Conservation (phyloP, 164 flowering plant species). For the Berberis vulgaris region DNA sequence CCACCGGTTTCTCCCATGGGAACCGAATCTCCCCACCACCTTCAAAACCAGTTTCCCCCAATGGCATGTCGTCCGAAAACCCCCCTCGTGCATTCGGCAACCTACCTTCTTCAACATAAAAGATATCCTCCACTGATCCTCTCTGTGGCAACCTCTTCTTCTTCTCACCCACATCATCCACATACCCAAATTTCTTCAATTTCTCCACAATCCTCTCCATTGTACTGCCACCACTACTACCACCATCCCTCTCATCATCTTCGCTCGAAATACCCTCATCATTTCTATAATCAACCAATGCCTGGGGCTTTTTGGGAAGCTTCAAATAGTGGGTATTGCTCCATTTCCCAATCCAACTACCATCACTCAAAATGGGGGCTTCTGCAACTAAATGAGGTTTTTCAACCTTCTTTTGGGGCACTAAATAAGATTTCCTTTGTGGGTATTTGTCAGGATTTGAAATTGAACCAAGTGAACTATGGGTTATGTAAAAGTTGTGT, state of each 20-base stretch:
- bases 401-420: constrained; percentile 7
- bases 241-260: constrained; percentile 19
- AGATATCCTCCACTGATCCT: constrained; percentile 83
- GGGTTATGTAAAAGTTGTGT: constrained; percentile 12
- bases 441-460: constrained; percentile 17
- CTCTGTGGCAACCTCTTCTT: constrained; percentile 40
- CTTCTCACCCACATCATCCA: constrained; percentile 36
- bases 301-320: constrained; percentile 33
- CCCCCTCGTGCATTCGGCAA: constrained; percentile 75
- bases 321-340: constrained; percentile 28
- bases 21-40: constrained; percentile 45
- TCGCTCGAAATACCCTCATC: constrained; percentile 20
- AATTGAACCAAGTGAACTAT: constrained; percentile 1
- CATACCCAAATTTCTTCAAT: constrained; percentile 67
- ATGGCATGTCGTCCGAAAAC: constrained; percentile 44
- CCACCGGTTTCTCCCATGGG: constrained; percentile 67
- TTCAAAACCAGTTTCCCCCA: constrained; percentile 35
- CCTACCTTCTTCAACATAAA: constrained; percentile 77
- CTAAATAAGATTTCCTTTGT: constrained; percentile 19
- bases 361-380: constrained; percentile 11
- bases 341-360: constrained; percentile 65
- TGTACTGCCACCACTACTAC: constrained; percentile 40
- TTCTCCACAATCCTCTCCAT: constrained; percentile 88
- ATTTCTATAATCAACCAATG: constrained; percentile 34
- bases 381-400: constrained; percentile 1